Evolutionary conservation across 208 protist species (phyloP), one percentile per base, ranked within the genome.

Genomic region (Trichomonas vaginalis): DNA sequence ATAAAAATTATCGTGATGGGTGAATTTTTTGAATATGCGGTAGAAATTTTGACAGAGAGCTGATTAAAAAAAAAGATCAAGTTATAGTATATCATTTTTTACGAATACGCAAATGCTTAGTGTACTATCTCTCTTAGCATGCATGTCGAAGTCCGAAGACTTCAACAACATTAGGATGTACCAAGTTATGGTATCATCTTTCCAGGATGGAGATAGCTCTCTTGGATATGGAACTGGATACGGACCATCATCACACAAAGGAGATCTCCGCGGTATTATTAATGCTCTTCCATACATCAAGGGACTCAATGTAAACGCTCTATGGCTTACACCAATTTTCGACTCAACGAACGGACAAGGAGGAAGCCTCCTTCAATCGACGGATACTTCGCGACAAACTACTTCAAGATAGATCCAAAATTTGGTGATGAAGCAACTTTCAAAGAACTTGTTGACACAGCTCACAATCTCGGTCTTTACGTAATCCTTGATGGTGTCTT

Each of bases 251-350:
- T 35, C 15, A 12, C 86, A 92, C 15, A 92, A 39, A 47, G 86
- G 86, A 35, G 45, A 92, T 39, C 45, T 92, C 0, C 8, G 45
- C 21, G 86, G 86, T 39, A 92, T 92, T 6, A 92, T 92, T 39
- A 92, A 92, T 51, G 86, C 86, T 6, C 37, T 92, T 2, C 40
- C 42, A 8, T 95, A 95, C 27, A 95, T 95, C 8, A 79, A 61
- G 46, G 48, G 23, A 23, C 23, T 95, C 0, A 47, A 47, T 47
- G 51, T 95, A 8, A 95, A 61, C 40, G 49, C 92, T 82, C 10
- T 95, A 9, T 95, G 92, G 92, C 3, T 95, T 8, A 95, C 92
- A 35, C 92, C 92, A 82, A 39, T 95, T 35, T 70, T 95, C 45
- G 47, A 95, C 46, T 79, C 47, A 95, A 0, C 17, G 35, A 49